Percentiles rank a stretch among this genome's conserved stretches.
phyloP scores from a whole-genome alignment of 1,139 yeast genomes.

The Torulaspora pretoriensis region DNA sequence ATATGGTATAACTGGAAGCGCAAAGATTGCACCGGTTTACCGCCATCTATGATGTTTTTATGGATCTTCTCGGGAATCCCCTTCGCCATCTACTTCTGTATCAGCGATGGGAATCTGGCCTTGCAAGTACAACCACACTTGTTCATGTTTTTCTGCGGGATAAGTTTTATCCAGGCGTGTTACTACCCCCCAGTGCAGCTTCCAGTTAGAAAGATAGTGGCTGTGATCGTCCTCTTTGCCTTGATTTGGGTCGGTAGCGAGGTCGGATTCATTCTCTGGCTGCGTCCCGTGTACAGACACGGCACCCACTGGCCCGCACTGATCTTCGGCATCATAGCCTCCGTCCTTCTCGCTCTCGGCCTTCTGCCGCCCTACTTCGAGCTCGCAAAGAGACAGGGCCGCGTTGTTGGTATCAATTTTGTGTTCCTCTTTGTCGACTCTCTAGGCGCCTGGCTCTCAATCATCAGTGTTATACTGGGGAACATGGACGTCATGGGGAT shows the following conservation, averaged over 20 bases:
- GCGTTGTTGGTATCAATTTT: slow-evolving; percentile 86
- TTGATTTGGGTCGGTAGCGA: slow-evolving; percentile 56
- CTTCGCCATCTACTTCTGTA: slow-evolving; percentile 73
- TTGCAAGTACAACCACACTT: slow-evolving; percentile 82
- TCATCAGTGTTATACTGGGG: slow-evolving; percentile 61
- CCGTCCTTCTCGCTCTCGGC: slow-evolving; percentile 70
- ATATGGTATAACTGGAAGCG: slow-evolving; percentile 63
- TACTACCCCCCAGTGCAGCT: slow-evolving; percentile 71
- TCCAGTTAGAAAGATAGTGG: slow-evolving; percentile 40
- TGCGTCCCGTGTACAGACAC: slow-evolving; percentile 55
- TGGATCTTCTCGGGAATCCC: slow-evolving; percentile 87
- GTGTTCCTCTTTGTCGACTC: slow-evolving; percentile 74
- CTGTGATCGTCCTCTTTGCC: slow-evolving; percentile 41
- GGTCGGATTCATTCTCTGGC: slow-evolving; percentile 66
- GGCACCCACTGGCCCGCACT: slow-evolving; percentile 67
- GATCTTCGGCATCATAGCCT: slow-evolving; percentile 74
- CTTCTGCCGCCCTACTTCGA: slow-evolving; percentile 87
- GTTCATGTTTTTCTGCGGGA: slow-evolving; percentile 65
- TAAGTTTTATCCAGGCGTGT: slow-evolving; percentile 67
- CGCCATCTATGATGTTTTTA: slow-evolving; percentile 75
- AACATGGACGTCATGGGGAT: slow-evolving; percentile 73
- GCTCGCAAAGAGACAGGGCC: slow-evolving; percentile 68
- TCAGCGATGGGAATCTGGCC: slow-evolving; percentile 68
- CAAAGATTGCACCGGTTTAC: slow-evolving; percentile 83
- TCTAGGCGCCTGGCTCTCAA: slow-evolving; percentile 73